These are phyloP conservation scores for Teunomyces funiuensis DNA, from an alignment of 805 yeast species.

Conservation along the genomic window DNA sequence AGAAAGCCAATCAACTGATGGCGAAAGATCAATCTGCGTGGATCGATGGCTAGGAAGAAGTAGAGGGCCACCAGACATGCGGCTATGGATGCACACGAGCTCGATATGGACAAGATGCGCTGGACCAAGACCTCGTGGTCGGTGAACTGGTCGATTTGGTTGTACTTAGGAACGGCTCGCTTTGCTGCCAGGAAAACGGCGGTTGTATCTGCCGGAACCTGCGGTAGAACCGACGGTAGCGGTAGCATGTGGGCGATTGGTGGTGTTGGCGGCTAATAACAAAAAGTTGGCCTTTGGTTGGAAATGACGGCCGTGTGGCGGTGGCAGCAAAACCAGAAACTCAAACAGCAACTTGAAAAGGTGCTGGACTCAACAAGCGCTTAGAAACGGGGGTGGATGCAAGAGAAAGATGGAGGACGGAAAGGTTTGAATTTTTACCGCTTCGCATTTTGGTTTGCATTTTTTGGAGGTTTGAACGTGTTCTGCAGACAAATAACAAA, in stretches of 20 bases:
- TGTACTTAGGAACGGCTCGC: not conserved
- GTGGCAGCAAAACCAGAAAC: no score
- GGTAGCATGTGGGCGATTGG: no score
- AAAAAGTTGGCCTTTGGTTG: no score
- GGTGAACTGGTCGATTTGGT: constrained; percentile 32
- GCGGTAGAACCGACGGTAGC: no score
- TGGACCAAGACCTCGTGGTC: constrained; percentile 28
- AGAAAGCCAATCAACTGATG: constrained; percentile 70
- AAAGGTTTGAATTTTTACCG: not conserved
- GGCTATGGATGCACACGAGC: constrained; percentile 39
- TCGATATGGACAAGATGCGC: constrained; percentile 36
- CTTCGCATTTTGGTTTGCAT: not conserved
- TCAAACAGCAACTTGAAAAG: no score
- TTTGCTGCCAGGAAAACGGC: not conserved
- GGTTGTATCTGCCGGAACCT: constrained; percentile 2
- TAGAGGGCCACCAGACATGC: constrained; percentile 62
- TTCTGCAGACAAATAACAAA: not conserved
- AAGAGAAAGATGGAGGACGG: no score
- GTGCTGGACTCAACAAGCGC: no score
- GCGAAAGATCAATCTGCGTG: constrained; percentile 59
- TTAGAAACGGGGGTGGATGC: no score
- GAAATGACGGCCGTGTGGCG: no score
- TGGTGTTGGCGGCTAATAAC: no score
- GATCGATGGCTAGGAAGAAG: constrained; percentile 61
- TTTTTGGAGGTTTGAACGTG: not conserved